Percentiles rank a stretch among this genome's conserved stretches.
phyloP scores from a whole-genome alignment of 441 rosid species.

The Flueggea neowawraea region DNA sequence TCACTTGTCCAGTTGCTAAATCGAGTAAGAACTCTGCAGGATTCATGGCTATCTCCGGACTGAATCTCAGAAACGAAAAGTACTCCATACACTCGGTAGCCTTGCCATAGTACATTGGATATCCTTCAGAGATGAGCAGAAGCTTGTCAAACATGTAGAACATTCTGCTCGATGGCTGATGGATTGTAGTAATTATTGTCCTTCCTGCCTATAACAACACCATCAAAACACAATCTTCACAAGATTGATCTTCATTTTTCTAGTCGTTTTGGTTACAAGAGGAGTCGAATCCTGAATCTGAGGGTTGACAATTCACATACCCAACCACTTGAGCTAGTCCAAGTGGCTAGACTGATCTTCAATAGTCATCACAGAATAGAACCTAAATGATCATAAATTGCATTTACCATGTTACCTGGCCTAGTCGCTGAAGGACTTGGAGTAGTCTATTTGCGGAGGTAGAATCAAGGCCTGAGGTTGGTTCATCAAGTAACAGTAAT shows the following conservation, averaged over 20 bases:
- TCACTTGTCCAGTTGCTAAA: slow-evolving; percentile 88
- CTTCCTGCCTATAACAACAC: slow-evolving; percentile 62
- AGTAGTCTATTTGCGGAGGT: slow-evolving; percentile 86
- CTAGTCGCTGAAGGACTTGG: slow-evolving; percentile 73
- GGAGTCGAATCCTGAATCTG: no score
- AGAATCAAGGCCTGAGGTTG: slow-evolving; percentile 96
- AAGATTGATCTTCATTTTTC: no score
- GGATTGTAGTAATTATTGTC: slow-evolving; percentile 86
- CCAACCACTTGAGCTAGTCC: no score
- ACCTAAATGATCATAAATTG: not conserved
- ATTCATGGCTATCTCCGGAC: slow-evolving; percentile 91
- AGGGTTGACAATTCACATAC: no score
- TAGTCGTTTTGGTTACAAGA: no score
- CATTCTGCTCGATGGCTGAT: slow-evolving; percentile 96
- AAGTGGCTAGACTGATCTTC: no score
- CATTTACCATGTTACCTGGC: slow-evolving; percentile 47
- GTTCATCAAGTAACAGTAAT: slow-evolving; percentile 85
- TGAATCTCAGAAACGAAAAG: slow-evolving; percentile 68
- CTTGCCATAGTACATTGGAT: slow-evolving; percentile 80
- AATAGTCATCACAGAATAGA: no score
- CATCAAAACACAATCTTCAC: slow-evolving; percentile 10
- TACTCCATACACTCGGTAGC: slow-evolving; percentile 76
- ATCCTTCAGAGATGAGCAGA: slow-evolving; percentile 80
- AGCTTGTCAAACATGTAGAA: slow-evolving; percentile 94
- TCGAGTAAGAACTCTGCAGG: slow-evolving; percentile 98